Evolutionary conservation across 257 asterid species (phyloP).

Genomic region (Solanum etuberosum): DNA sequence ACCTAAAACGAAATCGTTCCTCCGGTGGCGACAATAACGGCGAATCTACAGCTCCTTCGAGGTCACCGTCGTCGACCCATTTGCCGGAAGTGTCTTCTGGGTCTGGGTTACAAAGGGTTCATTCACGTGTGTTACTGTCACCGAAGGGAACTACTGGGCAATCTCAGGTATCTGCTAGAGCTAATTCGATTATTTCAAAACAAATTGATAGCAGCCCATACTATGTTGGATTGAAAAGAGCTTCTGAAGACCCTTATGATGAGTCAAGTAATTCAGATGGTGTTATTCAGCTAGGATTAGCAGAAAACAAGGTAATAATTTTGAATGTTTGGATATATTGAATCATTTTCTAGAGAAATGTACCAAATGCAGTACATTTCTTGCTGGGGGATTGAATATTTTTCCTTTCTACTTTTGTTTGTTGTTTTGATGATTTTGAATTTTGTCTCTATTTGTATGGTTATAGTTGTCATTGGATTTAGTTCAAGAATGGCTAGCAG

Average conservation of each 20-base stretch:
- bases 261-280: constrained; percentile 40
- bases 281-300: constrained; percentile 46
- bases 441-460: neutral
- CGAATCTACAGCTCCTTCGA: constrained; percentile 6
- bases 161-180: constrained; percentile 36
- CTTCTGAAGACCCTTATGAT: constrained; percentile 38
- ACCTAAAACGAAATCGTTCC: constrained; percentile 30
- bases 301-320: constrained; percentile 40
- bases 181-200: constrained; percentile 21
- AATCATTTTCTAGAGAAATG: neutral
- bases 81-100: constrained; percentile 16
- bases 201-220: constrained; percentile 28
- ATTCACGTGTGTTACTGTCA: constrained; percentile 33
- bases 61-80: constrained; percentile 13
- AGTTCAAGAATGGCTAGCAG: constrained; percentile 47
- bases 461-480: constrained; percentile 39
- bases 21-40: constrained; percentile 9
- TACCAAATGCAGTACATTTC: neutral
- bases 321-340: neutral
- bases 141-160: constrained; percentile 36
- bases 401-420: neutral
- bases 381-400: neutral
- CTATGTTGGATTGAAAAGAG: constrained; percentile 30
- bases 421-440: neutral
- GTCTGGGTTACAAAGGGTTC: constrained; percentile 37